These are phyloP conservation scores for Leptomonas seymouri DNA, from an alignment of 208 protist species.

Conservation along the genomic window DNA sequence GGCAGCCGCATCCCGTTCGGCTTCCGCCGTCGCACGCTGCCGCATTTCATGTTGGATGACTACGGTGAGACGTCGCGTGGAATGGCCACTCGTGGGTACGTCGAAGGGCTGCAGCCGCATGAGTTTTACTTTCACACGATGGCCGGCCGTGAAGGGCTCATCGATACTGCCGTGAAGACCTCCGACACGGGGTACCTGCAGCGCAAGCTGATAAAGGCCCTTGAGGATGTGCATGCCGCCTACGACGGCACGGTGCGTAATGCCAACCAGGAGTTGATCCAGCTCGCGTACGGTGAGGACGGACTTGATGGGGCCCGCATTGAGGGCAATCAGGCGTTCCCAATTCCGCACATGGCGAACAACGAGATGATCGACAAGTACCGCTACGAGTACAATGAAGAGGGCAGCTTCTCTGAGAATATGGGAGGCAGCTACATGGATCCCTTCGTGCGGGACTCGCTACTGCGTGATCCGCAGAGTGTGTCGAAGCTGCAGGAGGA, in stretches of 20 bases:
- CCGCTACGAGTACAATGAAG: constrained; percentile 78
- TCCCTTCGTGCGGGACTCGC: constrained; percentile 81
- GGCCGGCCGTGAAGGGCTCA: constrained; percentile 99
- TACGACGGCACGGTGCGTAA: constrained; percentile 99
- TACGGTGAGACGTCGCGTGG: constrained; percentile 97
- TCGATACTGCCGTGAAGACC: constrained; percentile 99
- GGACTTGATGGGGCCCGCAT: constrained; percentile 96
- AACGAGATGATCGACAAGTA: constrained; percentile 70
- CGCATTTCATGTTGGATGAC: constrained; percentile 99
- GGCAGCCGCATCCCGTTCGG: constrained; percentile 98
- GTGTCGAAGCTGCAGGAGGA: constrained; percentile 87
- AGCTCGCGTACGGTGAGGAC: constrained; percentile 99
- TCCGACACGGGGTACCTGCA: constrained; percentile 97
- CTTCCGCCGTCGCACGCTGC: constrained; percentile 97
- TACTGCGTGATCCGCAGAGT: constrained; percentile 75
- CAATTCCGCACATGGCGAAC: constrained; percentile 67
- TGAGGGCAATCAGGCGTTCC: constrained; percentile 90
- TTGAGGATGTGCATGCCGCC: constrained; percentile 98
- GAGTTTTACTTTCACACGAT: constrained; percentile 99
- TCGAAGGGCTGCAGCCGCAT: constrained; percentile 97
- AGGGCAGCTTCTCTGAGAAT: constrained; percentile 73
- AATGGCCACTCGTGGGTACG: constrained; percentile 99
- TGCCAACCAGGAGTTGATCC: constrained; percentile 93
- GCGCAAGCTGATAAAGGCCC: constrained; percentile 97
- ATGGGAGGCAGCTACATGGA: constrained; percentile 89